Evolutionary conservation across 2,329 filamentous ascomycete genomes (phyloP).

Genomic region (Penicillium janthinellum): DNA sequence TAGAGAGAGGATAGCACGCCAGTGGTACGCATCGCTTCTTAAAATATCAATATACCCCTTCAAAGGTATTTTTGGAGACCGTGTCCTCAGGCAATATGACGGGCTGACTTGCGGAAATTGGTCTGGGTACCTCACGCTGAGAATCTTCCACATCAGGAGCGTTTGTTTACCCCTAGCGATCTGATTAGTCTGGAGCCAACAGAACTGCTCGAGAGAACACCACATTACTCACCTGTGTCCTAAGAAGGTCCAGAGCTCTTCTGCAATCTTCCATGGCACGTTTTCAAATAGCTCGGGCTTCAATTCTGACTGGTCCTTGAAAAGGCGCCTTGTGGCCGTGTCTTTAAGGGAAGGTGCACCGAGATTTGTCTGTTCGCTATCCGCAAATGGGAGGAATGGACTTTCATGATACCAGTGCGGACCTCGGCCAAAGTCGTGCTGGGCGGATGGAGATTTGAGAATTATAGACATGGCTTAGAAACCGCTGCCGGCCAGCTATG

Average conservation of each 20-base stretch:
- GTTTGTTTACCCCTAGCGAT: constrained; percentile 39
- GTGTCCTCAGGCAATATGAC: constrained; percentile 36
- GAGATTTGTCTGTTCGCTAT: constrained; percentile 24
- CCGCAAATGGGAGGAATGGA: constrained; percentile 36
- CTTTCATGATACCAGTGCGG: constrained; percentile 43
- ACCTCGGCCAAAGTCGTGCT: constrained; percentile 22
- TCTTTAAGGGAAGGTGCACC: constrained; percentile 41
- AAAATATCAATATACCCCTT: constrained; percentile 40
- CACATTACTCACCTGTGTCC: constrained; percentile 33
- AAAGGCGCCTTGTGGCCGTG: constrained; percentile 33
- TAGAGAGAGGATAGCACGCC: constrained; percentile 41
- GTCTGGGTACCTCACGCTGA: constrained; percentile 40
- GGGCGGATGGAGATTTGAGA: constrained; percentile 12
- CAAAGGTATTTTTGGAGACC: constrained; percentile 33
- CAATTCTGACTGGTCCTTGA: constrained; percentile 43
- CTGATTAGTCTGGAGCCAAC: neutral
- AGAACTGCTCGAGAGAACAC: neutral
- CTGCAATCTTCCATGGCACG: constrained; percentile 45
- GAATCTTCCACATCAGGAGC: constrained; percentile 48
- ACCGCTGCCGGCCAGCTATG: neutral
- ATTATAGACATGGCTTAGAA: constrained; percentile 5
- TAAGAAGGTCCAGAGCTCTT: constrained; percentile 44
- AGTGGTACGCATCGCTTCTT: constrained; percentile 33
- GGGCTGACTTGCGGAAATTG: constrained; percentile 35
- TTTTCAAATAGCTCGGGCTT: constrained; percentile 37